Evolutionary conservation across 192 early-diverging fungal genomes (phyloP).

Genomic region (Backusella psychrophila): DNA sequence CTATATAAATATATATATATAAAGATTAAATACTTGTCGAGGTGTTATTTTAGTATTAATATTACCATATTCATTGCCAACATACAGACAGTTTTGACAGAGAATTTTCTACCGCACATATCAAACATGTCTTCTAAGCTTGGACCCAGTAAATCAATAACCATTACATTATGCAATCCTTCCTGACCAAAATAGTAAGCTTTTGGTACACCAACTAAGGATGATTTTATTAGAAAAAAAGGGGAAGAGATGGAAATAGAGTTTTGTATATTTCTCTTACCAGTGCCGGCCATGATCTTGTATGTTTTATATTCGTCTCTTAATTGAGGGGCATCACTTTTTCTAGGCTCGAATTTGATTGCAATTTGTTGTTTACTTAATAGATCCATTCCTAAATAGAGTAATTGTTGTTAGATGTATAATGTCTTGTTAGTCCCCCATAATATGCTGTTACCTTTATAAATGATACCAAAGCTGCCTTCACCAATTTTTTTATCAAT

Average conservation of each 20-base stretch:
- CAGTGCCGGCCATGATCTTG: slow-evolving; percentile 80
- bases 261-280: slow-evolving; percentile 30
- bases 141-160: slow-evolving; percentile 91
- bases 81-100: slow-evolving; percentile 92
- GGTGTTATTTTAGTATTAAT: not conserved
- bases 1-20: slow-evolving; percentile 20
- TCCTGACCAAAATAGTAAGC: slow-evolving; percentile 98
- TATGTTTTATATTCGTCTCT: slow-evolving; percentile 95
- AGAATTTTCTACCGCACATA: slow-evolving; percentile 86
- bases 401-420: not conserved
- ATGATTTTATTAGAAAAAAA: not conserved
- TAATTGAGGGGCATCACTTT: slow-evolving; percentile 96
- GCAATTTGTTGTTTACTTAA: slow-evolving; percentile 90
- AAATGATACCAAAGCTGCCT: slow-evolving; percentile 5
- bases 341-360: slow-evolving; percentile 96
- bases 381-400: slow-evolving; percentile 70
- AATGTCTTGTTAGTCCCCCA: too few species aligned
- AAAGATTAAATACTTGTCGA: not conserved
- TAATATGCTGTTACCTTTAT: not conserved
- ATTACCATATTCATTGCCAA: slow-evolving; percentile 90
- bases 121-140: slow-evolving; percentile 97
- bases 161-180: slow-evolving; percentile 93
- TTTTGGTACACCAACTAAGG: slow-evolving; percentile 77
- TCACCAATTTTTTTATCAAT: not conserved
- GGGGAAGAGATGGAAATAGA: not conserved